A percentile compares a stretch with the other conserved stretches of the same genome.
Evolutionary conservation across 768 basidiomycete genomes (phyloP).

Genomic region (Zangia roseola): DNA sequence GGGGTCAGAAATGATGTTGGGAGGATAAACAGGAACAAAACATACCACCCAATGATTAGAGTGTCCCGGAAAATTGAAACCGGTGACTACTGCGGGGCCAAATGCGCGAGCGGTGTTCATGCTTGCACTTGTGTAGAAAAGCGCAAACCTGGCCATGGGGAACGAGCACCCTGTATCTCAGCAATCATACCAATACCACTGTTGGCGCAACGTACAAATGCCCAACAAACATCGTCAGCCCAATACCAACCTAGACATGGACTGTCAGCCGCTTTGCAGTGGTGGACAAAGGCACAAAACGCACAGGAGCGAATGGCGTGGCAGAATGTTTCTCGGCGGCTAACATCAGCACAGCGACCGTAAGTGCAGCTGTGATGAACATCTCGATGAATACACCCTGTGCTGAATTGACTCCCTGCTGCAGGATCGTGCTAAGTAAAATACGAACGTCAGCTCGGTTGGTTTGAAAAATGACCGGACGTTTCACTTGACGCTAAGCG

Average conservation of each 20-base stretch:
- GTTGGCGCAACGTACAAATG: slow-evolving; percentile 59
- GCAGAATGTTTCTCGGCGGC: slow-evolving; percentile 67
- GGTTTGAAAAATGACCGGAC: slow-evolving; percentile 10
- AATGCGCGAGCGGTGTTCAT: slow-evolving; percentile 73
- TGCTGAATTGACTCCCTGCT: slow-evolving; percentile 45
- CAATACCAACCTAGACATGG: slow-evolving; percentile 53
- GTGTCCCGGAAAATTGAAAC: slow-evolving; percentile 42
- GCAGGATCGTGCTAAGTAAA: slow-evolving; percentile 44
- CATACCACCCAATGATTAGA: slow-evolving; percentile 62
- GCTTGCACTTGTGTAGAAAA: slow-evolving; percentile 60
- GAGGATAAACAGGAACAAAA: not conserved
- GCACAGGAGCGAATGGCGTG: slow-evolving; percentile 68
- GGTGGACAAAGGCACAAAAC: slow-evolving; percentile 1
- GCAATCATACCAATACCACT: not conserved
- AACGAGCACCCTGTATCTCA: not conserved
- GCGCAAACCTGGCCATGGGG: slow-evolving; percentile 45
- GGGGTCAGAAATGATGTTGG: slow-evolving; percentile 2
- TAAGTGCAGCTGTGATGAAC: slow-evolving; percentile 61
- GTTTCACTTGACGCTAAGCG: slow-evolving; percentile 51
- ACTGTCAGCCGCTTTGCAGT: slow-evolving; percentile 1
- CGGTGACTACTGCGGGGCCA: slow-evolving; percentile 66
- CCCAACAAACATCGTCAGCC: slow-evolving; percentile 60
- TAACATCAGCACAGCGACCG: slow-evolving; percentile 67
- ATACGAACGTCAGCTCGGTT: slow-evolving; percentile 2
- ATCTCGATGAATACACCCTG: slow-evolving; percentile 72